Percentiles rank a stretch among this genome's conserved stretches.
Evolutionary conservation across 2,329 filamentous ascomycete species (phyloP).

Genomic region (Fusarium tupiense): DNA sequence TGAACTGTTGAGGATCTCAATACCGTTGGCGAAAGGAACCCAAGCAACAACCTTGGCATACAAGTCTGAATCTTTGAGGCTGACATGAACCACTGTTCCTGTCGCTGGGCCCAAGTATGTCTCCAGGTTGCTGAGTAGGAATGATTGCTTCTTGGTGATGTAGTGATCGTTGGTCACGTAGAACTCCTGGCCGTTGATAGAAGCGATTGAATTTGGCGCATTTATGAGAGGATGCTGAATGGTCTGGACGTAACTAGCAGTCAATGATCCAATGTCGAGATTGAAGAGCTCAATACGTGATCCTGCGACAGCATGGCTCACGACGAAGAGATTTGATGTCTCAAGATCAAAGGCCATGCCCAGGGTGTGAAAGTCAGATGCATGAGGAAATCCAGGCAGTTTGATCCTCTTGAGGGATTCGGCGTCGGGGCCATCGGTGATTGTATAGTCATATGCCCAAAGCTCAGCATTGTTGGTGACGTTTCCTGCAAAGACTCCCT

Average conservation of each 20-base stretch:
- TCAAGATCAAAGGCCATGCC: conserved; percentile 52
- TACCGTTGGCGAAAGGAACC: conserved; percentile 54
- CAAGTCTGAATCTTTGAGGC: conserved; percentile 14
- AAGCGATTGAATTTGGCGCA: conserved; percentile 52
- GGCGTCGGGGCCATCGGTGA: conserved; percentile 5
- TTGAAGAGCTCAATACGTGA: conserved; percentile 53
- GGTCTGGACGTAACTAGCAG: conserved; percentile 49
- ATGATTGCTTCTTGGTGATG: conserved; percentile 42
- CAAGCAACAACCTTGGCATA: conserved; percentile 45
- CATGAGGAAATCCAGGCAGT: conserved; percentile 32
- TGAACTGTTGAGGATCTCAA: conserved; percentile 51
- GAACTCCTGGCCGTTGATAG: conserved; percentile 49
- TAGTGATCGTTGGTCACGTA: conserved; percentile 55
- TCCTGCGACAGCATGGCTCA: conserved; percentile 50
- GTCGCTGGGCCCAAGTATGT: conserved; percentile 47
- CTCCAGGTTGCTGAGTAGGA: conserved; percentile 46
- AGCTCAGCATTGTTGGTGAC: conserved; percentile 42
- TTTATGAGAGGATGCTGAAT: conserved; percentile 52
- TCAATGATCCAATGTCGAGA: conserved; percentile 46
- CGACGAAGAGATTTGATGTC: conserved; percentile 49
- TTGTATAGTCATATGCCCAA: conserved; percentile 52
- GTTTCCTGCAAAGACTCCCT: conserved; percentile 42
- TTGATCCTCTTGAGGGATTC: conserved; percentile 38
- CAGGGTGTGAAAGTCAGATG: conserved; percentile 52
- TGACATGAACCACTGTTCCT: conserved; percentile 51